Base-by-base conservation (phyloP, 768 basidiomycete species). In the Leccinum imitatum region DNA sequence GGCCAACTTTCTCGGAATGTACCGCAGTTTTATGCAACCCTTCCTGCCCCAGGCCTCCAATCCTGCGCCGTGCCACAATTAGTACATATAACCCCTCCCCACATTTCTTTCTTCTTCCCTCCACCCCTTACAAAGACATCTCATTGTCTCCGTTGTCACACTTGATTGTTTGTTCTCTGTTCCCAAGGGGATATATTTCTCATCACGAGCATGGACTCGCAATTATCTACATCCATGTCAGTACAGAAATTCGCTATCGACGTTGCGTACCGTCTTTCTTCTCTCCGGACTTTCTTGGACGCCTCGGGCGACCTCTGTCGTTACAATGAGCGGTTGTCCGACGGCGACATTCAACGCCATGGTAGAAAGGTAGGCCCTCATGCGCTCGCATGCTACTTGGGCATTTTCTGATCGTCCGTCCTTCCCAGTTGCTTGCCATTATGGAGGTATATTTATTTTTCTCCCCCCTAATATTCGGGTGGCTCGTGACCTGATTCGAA, bases 361-460 rank as follows among this genome's bases (percentile, higher is more conserved):
- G 65, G 62, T 27, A 67, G 71, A 66, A 74, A 74, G 66, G 74
- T 70, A 53, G 47, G 48, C 13, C 4, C n/a, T 19, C 2, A 25
- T 21, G 2, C 39, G 41, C 47, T 23, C 44, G 19, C 50, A 60
- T 35, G 33, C 21, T 3, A 5, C 25, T 54, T 6, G 4, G 35
- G 44, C 56, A 19, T 47, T 57, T 54, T 62, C 59, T 66, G 33
- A 65, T 25, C 44, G 2, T 27, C 15, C 30, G 48, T 31, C n/a
- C 55, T 44, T 54, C 30, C 52, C 63, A 85, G 84, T 74, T 85
- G 54, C 74, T 85, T 54, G 71, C 76, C 23, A 63, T 85, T 59
- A 73, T 79, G 51, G 83, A 85, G 83, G 84, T 85, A 77, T 73
- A 59, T 64, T 64, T 61, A 59, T 54, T 57, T 64, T 48, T 21